Evolutionary conservation across 2,329 filamentous ascomycete genomes (phyloP).

Genomic region (Aspergillus sp.): DNA sequence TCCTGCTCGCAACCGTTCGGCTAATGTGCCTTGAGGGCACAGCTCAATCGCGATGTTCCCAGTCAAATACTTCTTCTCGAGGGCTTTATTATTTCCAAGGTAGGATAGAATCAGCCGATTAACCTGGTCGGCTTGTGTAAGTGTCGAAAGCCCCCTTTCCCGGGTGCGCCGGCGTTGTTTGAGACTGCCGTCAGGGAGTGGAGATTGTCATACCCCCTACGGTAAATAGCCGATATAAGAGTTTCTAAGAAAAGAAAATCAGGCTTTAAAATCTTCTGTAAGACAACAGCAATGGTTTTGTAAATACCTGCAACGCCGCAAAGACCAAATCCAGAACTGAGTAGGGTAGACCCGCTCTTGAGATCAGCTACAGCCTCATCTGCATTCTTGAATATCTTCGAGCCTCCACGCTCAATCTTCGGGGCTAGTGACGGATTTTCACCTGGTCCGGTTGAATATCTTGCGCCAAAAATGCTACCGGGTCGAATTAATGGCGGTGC

Average conservation of each 20-base stretch:
- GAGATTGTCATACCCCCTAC: slow-evolving; percentile 51
- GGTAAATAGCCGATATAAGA: slow-evolving; percentile 63
- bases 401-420: slow-evolving; percentile 25
- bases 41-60: slow-evolving; percentile 73
- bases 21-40: slow-evolving; percentile 61
- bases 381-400: slow-evolving; percentile 43
- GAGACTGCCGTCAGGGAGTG: slow-evolving; percentile 68
- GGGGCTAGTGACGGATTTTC: slow-evolving; percentile 16
- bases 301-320: slow-evolving; percentile 65
- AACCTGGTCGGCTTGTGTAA: slow-evolving; percentile 66
- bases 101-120: slow-evolving; percentile 70
- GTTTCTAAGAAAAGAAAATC: slow-evolving; percentile 51
- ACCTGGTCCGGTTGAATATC: slow-evolving; percentile 17
- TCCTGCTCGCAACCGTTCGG: slow-evolving; percentile 58
- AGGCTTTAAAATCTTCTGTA: not conserved
- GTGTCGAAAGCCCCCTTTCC: slow-evolving; percentile 64
- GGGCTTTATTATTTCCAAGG: slow-evolving; percentile 70
- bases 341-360: slow-evolving; percentile 63
- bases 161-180: slow-evolving; percentile 72
- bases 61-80: slow-evolving; percentile 69
- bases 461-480: slow-evolving; percentile 1
- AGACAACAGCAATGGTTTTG: not conserved
- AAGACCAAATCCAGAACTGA: slow-evolving; percentile 78
- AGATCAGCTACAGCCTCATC: slow-evolving; percentile 68
- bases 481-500: slow-evolving; percentile 7